phyloP scores from a whole-genome alignment of 306 rosid genomes.

The Cajanus cajan region DNA sequence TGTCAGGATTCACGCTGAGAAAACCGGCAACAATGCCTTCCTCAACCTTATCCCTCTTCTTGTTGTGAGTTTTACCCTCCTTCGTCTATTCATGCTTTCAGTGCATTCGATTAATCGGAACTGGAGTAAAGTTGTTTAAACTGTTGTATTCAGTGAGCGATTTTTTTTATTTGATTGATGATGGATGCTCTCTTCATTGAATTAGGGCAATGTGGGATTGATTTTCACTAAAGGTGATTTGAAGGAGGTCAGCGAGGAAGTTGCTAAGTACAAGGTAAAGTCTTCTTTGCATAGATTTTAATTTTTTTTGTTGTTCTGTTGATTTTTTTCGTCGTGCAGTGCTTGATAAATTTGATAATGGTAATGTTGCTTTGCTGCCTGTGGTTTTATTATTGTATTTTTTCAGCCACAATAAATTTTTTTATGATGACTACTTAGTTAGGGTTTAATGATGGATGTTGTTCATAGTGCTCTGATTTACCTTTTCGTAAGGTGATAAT shows the following conservation, averaged over 20 bases:
- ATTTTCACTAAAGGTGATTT: constrained; percentile 91
- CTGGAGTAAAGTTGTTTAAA: neutral
- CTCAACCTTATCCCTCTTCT: constrained; percentile 85
- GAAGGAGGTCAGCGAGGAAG: constrained; percentile 96
- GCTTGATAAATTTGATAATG: neutral
- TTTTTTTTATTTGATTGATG: neutral
- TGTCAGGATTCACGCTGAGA: constrained; percentile 65
- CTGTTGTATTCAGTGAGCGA: neutral
- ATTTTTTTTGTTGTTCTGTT: neutral
- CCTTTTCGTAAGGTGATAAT: neutral
- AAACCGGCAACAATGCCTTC: constrained; percentile 61
- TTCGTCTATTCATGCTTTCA: no score
- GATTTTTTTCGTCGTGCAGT: neutral
- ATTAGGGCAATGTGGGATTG: constrained; percentile 84
- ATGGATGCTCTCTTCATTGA: neutral
- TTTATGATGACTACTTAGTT: no score
- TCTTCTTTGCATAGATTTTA: neutral
- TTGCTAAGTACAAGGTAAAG: constrained; percentile 85
- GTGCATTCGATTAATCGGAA: neutral
- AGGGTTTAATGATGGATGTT: neutral
- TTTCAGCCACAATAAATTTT: no score
- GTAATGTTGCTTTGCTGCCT: neutral
- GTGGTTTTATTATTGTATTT: no score
- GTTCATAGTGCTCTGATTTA: neutral
- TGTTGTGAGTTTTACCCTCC: constrained; percentile 40